A percentile compares a stretch with the other conserved stretches of the same genome.
phyloP scores from a whole-genome alignment of 495 filamentous ascomycete species.

The Talaromyces borbonicus region DNA sequence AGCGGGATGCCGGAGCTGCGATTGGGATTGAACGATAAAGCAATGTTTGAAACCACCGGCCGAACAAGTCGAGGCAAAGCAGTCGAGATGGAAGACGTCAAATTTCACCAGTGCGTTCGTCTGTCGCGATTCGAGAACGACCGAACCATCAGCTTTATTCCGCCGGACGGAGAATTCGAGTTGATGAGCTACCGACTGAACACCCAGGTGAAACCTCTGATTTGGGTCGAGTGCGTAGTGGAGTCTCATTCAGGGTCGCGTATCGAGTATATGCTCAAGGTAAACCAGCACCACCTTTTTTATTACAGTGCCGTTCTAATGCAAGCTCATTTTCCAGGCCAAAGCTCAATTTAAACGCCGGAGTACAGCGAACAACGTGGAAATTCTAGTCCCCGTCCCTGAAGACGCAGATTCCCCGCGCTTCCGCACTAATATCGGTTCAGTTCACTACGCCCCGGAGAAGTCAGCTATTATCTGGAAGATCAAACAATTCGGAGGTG shows the following conservation, averaged over 20 bases:
- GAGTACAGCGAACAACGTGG: slow-evolving; percentile 96
- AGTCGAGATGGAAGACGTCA: slow-evolving; percentile 99
- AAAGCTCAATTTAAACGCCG: slow-evolving; percentile 97
- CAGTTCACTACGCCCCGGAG: slow-evolving; percentile 97
- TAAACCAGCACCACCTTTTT: slow-evolving; percentile 15
- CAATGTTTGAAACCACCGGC: slow-evolving; percentile 98
- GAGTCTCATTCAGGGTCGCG: slow-evolving; percentile 88
- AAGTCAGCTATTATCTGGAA: slow-evolving; percentile 98
- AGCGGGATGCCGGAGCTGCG: slow-evolving; percentile 97
- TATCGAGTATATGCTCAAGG: slow-evolving; percentile 98
- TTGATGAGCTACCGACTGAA: slow-evolving; percentile 99
- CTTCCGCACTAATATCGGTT: slow-evolving; percentile 95
- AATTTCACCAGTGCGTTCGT: slow-evolving; percentile 98
- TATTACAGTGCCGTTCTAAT: neutral
- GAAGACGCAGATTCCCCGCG: slow-evolving; percentile 95
- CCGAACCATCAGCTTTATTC: slow-evolving; percentile 97
- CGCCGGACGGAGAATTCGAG: slow-evolving; percentile 97
- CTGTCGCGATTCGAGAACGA: slow-evolving; percentile 97
- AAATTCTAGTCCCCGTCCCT: slow-evolving; percentile 93
- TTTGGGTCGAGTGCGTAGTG: slow-evolving; percentile 98
- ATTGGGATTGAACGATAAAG: slow-evolving; percentile 95
- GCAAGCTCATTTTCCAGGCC: slow-evolving; percentile 38
- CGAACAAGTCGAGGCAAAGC: slow-evolving; percentile 91
- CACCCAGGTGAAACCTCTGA: slow-evolving; percentile 95
- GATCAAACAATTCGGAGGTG: slow-evolving; percentile 98